Evolutionary conservation across 495 filamentous ascomycete genomes (phyloP), one percentile per base, ranked within the genome.

Genomic region (Xylaria palmicola): DNA sequence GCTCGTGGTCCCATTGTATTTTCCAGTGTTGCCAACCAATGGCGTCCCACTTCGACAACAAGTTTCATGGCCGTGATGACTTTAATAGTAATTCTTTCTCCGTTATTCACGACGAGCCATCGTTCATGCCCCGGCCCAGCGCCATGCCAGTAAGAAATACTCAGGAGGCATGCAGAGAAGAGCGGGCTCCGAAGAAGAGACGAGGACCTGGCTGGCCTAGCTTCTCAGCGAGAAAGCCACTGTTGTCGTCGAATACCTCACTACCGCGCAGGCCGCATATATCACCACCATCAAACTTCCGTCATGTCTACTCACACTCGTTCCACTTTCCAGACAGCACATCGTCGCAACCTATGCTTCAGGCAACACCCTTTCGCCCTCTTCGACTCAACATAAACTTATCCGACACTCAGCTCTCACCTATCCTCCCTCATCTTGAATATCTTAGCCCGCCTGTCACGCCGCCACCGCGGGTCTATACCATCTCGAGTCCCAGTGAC

Each of bases 301-400:
- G 79, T 39, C 79, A 82, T 65, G 62, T 82, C 24, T 69, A 79
- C 47, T 76, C 77, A 34, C 77, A 79, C 44, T 79, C 79, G 0
- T 79, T 80, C 56, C 78, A 78, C 51, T 73, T 75, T 50, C 74
- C 75, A 15, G 58, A 61, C 10, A 49, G 45, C 24, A 59, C n/a
- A 29, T 36, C n/a, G 36, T 41, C 62, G n/a, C 67, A 65, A 57
- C 40, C 60, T 50, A 64, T 64, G 24, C 64, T 72, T 30, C 74
- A 70, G 40, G 73, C 74, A 39, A 64, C 71, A 22, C 72, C 79
- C 15, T 91, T 91, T 72, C 81, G 83, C 36, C 89, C 89, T 10
- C 78, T 94, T 37, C 85, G 93, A 73, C 79, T 95, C 50, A 91
- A 83, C 74, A 89, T 95, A 59, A 86, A 90, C 68, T 69, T 80